These are phyloP conservation scores for Thielaviopsis ethacetica DNA, from an alignment of 2,329 filamentous ascomycete genomes.

Conservation along the genomic window DNA sequence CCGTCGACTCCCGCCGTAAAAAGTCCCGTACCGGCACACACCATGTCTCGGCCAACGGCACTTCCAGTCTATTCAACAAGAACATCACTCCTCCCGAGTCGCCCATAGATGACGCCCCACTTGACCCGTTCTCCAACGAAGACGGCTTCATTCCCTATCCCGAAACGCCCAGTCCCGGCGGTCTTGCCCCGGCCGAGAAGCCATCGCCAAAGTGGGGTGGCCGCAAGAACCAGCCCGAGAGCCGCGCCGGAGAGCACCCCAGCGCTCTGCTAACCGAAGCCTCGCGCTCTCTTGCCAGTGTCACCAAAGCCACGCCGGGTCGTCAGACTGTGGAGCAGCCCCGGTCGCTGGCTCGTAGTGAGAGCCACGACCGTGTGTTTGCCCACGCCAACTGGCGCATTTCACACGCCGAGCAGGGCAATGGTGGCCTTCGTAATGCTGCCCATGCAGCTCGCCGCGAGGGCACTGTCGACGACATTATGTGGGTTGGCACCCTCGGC, in stretches of 20 bases:
- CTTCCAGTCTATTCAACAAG: constrained; percentile 36
- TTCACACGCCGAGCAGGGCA: constrained; percentile 75
- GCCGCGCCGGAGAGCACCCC: constrained; percentile 55
- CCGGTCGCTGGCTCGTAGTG: constrained; percentile 33
- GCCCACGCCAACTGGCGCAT: constrained; percentile 70
- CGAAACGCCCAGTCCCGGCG: constrained; percentile 18
- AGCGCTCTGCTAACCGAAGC: constrained; percentile 62
- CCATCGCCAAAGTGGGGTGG: constrained; percentile 64
- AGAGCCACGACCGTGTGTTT: constrained; percentile 53
- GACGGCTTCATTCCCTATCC: constrained; percentile 42
- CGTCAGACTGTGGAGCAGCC: constrained; percentile 43
- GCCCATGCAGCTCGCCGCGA: constrained; percentile 60
- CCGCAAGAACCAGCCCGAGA: constrained; percentile 61
- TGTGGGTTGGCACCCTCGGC: constrained; percentile 84
- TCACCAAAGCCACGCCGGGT: constrained; percentile 30
- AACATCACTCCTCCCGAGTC: constrained; percentile 40
- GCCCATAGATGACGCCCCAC: constrained; percentile 29
- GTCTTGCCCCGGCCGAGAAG: constrained; percentile 54
- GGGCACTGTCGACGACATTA: constrained; percentile 54
- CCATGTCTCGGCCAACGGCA: constrained; percentile 19
- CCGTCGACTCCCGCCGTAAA: constrained; percentile 17
- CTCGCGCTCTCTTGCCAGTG: constrained; percentile 38
- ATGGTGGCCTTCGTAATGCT: constrained; percentile 81
- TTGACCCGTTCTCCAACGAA: constrained; percentile 40
- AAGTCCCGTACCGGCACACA: constrained; percentile 16